phyloP scores from a whole-genome alignment of 768 basidiomycete species.

The Chalciporus chontae region DNA sequence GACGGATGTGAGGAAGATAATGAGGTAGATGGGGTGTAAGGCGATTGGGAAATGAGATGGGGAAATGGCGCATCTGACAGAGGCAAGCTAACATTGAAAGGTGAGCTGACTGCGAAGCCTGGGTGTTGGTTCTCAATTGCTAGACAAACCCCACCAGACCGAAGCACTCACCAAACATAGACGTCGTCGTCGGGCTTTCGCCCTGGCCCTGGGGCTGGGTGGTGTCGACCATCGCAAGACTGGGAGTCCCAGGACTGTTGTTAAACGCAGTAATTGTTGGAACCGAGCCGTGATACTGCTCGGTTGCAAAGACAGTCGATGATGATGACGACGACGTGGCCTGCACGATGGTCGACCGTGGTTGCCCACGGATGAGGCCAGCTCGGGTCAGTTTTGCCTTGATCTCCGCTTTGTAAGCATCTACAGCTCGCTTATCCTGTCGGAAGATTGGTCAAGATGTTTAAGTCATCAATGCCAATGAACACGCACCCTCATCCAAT shows the following conservation, averaged over 20 bases:
- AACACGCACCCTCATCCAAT: conserved; percentile 77
- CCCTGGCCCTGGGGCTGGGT: conserved; percentile 10
- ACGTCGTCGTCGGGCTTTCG: conserved; percentile 26
- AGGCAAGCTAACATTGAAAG: conserved; percentile 26
- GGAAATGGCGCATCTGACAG: conserved; percentile 28
- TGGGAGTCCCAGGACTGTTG: conserved; percentile 19
- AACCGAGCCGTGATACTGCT: conserved; percentile 24
- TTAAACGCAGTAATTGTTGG: conserved; percentile 20
- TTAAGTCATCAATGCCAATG: conserved; percentile 2
- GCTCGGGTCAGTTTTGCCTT: conserved; percentile 75
- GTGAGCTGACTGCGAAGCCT: conserved; percentile 31
- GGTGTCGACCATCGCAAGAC: conserved; percentile 22
- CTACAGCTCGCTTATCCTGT: conserved; percentile 80
- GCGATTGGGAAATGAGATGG: conserved; percentile 28
- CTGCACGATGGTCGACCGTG: conserved; percentile 53
- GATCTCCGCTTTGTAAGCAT: conserved; percentile 79
- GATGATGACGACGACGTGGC: conserved; percentile 30
- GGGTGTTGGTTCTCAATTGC: conserved; percentile 9
- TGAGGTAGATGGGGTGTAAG: conserved; percentile 33
- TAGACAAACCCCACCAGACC: not conserved
- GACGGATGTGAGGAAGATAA: conserved; percentile 34
- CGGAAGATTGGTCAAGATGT: conserved; percentile 18
- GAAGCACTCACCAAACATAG: conserved; percentile 27
- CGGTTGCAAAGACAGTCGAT: conserved; percentile 33
- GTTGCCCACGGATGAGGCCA: conserved; percentile 81